phyloP scores from a whole-genome alignment of 75 land plant species.

The Pseudotsuga menziesii region DNA sequence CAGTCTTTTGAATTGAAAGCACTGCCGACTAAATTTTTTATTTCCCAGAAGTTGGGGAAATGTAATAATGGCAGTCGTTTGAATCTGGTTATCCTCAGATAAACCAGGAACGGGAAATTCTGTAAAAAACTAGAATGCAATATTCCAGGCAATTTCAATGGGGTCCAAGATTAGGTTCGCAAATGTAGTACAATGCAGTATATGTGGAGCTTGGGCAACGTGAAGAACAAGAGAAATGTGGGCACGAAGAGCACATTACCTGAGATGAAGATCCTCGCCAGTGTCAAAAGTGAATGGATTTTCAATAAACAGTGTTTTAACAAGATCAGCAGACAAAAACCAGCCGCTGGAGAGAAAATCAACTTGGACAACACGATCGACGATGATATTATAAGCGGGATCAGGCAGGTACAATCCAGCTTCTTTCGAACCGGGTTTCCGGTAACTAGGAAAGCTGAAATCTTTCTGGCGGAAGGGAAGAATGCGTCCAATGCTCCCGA shows the following conservation, averaged over 20 bases:
- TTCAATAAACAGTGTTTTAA: constrained; percentile 37
- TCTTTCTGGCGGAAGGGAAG: constrained; percentile 51
- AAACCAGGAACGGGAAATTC: too few species aligned
- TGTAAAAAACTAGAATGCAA: too few species aligned
- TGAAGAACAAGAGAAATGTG: too few species aligned
- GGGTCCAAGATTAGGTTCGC: too few species aligned
- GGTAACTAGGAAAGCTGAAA: constrained; percentile 46
- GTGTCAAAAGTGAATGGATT: constrained; percentile 39
- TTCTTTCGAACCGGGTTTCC: constrained; percentile 34
- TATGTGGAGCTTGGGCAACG: background rate
- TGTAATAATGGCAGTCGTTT: too few species aligned
- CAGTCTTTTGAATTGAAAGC: too few species aligned
- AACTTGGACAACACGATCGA: constrained; percentile 38
- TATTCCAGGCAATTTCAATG: too few species aligned
- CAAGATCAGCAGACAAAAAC: constrained; percentile 36
- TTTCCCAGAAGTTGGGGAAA: too few species aligned
- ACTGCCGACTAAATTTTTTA: too few species aligned
- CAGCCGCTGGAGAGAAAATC: constrained; percentile 51
- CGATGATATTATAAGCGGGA: constrained; percentile 38
- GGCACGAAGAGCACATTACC: constrained; percentile 15
- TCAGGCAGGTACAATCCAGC: constrained; percentile 50
- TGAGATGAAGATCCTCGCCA: constrained; percentile 51
- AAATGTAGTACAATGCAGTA: too few species aligned
- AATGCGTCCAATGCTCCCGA: constrained; percentile 49
- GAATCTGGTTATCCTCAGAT: too few species aligned